phyloP scores from a whole-genome alignment of 1,284 basidiomycete species.

The Trichosporon coremiiforme region DNA sequence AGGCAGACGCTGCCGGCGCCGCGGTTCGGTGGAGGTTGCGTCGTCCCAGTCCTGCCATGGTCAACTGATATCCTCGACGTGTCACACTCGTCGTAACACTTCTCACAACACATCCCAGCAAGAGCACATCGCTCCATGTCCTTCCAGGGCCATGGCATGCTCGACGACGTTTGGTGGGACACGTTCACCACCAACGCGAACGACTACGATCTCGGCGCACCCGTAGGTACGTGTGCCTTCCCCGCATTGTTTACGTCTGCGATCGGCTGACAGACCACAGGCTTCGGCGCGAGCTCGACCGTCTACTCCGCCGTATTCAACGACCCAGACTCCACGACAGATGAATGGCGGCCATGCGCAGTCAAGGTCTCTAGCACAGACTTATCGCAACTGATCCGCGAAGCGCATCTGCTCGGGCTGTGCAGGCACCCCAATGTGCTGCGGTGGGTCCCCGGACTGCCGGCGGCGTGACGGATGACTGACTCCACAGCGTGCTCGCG shows the following conservation, averaged over 20 bases:
- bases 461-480: neutral
- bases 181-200: constrained; percentile 39
- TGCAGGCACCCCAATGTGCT: constrained; percentile 51
- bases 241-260: constrained; percentile 2
- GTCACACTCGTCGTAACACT: constrained; percentile 4
- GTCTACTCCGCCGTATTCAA: constrained; percentile 46
- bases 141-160: constrained; percentile 34
- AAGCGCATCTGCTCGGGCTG: constrained; percentile 43
- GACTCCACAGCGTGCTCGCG: constrained; percentile 40
- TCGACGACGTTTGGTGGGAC: constrained; percentile 42
- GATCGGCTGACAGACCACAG: constrained; percentile 28
- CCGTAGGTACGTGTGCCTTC: constrained; percentile 46
- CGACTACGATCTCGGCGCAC: constrained; percentile 46
- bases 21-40: neutral
- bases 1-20: neutral
- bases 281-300: constrained; percentile 51
- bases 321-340: constrained; percentile 19
- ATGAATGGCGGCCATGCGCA: constrained; percentile 38
- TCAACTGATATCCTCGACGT: constrained; percentile 9
- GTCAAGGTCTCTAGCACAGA: constrained; percentile 51
- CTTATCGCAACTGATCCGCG: constrained; percentile 41
- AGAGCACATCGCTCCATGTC: constrained; percentile 9
- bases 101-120: neutral
- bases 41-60: constrained; percentile 2
- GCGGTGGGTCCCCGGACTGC: constrained; percentile 34